Percentiles rank a stretch among this genome's conserved stretches.
Conservation (phyloP, 1,139 yeast genomes). For the Tardiomyces blankii region DNA sequence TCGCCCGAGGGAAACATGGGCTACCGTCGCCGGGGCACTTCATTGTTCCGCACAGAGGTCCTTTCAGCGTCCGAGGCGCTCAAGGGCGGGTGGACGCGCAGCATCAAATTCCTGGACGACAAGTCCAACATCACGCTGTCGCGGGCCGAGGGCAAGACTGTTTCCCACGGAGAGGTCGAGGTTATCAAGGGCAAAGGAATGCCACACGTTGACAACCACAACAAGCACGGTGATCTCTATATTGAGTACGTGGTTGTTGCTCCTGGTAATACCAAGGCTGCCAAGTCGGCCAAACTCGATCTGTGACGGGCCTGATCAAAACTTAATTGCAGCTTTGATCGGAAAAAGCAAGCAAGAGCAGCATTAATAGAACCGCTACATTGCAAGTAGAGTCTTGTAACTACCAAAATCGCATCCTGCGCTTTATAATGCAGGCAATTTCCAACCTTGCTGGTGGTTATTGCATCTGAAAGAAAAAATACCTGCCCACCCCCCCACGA, state of each 20-base stretch:
- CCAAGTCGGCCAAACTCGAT: too few relatives aligned
- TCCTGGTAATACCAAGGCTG: conserved; percentile 21
- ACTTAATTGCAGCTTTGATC: too few relatives aligned
- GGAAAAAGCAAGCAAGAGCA: too few relatives aligned
- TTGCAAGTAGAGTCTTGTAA: too few relatives aligned
- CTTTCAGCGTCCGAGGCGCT: conserved; percentile 62
- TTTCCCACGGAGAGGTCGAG: conserved; percentile 63
- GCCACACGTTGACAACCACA: conserved; percentile 53
- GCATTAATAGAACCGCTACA: too few relatives aligned
- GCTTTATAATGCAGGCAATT: too few relatives aligned
- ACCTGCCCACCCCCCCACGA: too few relatives aligned
- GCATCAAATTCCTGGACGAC: conserved; percentile 54
- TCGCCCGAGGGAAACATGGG: conserved; percentile 53
- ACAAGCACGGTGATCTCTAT: conserved; percentile 58
- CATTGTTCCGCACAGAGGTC: conserved; percentile 74
- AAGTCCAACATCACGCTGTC: conserved; percentile 37
- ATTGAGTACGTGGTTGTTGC: conserved; percentile 55
- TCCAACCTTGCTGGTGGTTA: too few relatives aligned
- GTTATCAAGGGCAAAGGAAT: conserved; percentile 65
- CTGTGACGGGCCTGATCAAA: too few relatives aligned
- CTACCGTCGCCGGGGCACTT: conserved; percentile 64
- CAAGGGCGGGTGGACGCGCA: conserved; percentile 69
- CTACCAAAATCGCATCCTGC: too few relatives aligned
- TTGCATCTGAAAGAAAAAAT: too few relatives aligned
- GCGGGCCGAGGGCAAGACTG: conserved; percentile 41